These are phyloP conservation scores for Eucalyptus globulus DNA, from an alignment of 345 rosid genomes.

Conservation along the genomic window DNA sequence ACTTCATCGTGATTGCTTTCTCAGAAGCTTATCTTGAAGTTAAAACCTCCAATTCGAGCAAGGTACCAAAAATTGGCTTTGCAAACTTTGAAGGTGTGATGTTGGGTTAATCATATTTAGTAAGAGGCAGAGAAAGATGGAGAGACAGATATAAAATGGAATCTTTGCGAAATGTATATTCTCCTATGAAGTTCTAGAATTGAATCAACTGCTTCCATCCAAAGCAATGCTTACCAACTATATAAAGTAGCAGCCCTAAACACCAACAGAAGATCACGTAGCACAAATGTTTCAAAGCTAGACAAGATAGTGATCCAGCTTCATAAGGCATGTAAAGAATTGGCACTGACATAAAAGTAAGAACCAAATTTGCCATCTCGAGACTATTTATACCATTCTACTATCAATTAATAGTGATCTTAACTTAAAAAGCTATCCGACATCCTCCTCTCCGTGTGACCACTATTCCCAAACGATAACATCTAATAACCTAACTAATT, in stretches of 20 bases:
- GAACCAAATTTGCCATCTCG: not conserved
- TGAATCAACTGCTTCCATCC: not conserved
- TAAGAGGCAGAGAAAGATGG: not conserved
- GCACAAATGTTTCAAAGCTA: not conserved
- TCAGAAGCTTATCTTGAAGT: not conserved
- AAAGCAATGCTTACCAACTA: not conserved
- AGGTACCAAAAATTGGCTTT: not conserved
- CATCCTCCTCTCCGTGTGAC: not conserved
- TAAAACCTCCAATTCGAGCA: not conserved
- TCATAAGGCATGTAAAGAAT: not conserved
- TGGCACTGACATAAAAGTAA: not conserved
- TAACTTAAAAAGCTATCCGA: not conserved
- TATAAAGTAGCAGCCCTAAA: not conserved
- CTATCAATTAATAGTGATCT: not conserved
- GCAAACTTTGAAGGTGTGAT: not conserved
- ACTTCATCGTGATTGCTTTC: not conserved
- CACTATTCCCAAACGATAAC: not conserved
- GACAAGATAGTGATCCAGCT: not conserved
- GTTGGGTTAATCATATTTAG: not conserved
- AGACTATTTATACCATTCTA: not conserved
- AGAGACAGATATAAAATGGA: not conserved
- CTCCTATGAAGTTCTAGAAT: not conserved
- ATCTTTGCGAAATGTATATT: not conserved
- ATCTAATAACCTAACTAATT: not conserved
- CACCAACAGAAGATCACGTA: not conserved